These are phyloP conservation scores for Phylloporus sp. DNA, from an alignment of 768 basidiomycete species.

Conservation along the genomic window DNA sequence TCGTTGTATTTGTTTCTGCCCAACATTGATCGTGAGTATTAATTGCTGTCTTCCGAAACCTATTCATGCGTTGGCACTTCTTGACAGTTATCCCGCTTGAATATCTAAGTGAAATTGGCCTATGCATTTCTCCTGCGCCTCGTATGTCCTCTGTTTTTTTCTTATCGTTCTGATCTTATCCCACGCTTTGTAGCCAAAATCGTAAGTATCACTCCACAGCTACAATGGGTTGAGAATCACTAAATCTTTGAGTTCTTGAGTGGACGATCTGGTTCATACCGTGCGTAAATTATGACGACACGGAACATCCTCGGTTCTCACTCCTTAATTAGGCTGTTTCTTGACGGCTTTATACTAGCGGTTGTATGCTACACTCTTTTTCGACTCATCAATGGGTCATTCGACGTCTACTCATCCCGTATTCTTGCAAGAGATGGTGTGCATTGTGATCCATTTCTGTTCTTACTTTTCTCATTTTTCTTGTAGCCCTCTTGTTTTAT, in stretches of 20 bases:
- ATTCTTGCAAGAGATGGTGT: slow-evolving; percentile 9
- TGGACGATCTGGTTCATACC: slow-evolving; percentile 10
- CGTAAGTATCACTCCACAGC: slow-evolving; percentile 5
- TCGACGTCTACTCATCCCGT: not conserved
- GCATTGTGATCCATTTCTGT: not conserved
- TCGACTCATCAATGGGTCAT: not conserved
- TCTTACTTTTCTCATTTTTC: not conserved
- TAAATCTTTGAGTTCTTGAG: slow-evolving; percentile 1
- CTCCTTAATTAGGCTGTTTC: slow-evolving; percentile 6
- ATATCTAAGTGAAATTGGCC: slow-evolving; percentile 5
- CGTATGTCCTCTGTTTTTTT: not conserved
- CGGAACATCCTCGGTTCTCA: not conserved
- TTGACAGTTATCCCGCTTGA: not conserved
- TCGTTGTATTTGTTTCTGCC: not conserved
- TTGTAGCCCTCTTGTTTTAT: slow-evolving; percentile 16
- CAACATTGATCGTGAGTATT: not conserved
- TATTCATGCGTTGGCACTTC: not conserved
- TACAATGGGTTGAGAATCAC: not conserved
- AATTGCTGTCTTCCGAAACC: not conserved
- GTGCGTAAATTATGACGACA: slow-evolving; percentile 3
- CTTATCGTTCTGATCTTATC: not conserved
- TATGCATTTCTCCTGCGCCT: slow-evolving; percentile 10
- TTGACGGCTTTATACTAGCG: slow-evolving; percentile 14
- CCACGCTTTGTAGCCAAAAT: not conserved
- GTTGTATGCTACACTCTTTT: slow-evolving; percentile 6